Percentiles rank a stretch among this genome's conserved stretches.
Conservation (phyloP, 1,139 yeast genomes). For the Taiozyma sp. region DNA sequence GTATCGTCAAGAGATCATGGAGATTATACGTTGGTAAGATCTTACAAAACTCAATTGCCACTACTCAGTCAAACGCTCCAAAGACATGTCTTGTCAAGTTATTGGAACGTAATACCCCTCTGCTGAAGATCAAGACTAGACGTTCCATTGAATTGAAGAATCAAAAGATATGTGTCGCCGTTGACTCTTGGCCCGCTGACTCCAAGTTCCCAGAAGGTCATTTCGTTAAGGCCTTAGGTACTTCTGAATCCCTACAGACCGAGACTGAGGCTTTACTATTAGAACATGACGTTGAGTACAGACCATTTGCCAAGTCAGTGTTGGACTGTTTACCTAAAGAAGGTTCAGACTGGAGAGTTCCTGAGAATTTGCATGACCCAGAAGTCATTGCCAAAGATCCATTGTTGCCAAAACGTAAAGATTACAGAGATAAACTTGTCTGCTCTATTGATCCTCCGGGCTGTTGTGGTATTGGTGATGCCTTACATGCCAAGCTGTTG, state of each 20-base stretch:
- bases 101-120: constrained; percentile 87
- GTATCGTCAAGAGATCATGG: constrained; percentile 89
- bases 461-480: constrained; percentile 99
- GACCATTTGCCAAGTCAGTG: constrained; percentile 92
- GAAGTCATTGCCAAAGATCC: constrained; percentile 43
- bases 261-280: constrained; percentile 92
- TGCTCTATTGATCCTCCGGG: constrained; percentile 98
- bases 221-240: constrained; percentile 85
- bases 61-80: constrained; percentile 45
- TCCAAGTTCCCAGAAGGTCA: constrained; percentile 94
- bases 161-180: constrained; percentile 84
- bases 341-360: constrained; percentile 92
- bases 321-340: constrained; percentile 88
- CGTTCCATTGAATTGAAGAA: constrained; percentile 47
- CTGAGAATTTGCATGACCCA: constrained; percentile 48
- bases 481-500: constrained; percentile 76
- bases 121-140: constrained; percentile 20
- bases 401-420: constrained; percentile 61
- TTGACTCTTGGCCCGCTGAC: constrained; percentile 86
- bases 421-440: constrained; percentile 80
- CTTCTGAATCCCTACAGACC: constrained; percentile 85
- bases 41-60: constrained; percentile 69
- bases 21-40: constrained; percentile 94
- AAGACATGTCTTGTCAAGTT: constrained; percentile 79
- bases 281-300: constrained; percentile 94